A percentile compares a stretch with the other conserved stretches of the same genome.
Conservation (phyloP, 2,329 filamentous ascomycete genomes). For the Chalara sp. region DNA sequence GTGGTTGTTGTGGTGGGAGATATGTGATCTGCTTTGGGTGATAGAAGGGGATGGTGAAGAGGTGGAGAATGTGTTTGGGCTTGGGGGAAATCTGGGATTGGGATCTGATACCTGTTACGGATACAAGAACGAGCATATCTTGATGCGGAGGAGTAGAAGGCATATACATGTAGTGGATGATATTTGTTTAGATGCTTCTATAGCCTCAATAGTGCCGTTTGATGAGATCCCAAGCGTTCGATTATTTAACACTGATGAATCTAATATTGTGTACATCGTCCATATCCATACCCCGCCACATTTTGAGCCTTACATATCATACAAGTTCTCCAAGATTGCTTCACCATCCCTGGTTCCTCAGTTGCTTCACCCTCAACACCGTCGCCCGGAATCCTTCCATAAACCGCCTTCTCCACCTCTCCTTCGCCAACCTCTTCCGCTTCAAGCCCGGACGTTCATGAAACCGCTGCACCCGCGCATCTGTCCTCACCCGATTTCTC, state of each 20-base stretch:
- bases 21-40: no score
- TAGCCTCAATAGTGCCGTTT: background rate
- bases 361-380: slow-evolving; percentile 56
- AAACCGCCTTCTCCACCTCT: slow-evolving; percentile 66
- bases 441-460: slow-evolving; percentile 72
- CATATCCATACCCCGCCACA: background rate
- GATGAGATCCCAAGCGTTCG: background rate
- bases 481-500: slow-evolving; percentile 51
- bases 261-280: background rate
- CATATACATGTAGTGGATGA: background rate
- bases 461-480: slow-evolving; percentile 54
- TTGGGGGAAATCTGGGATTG: no score
- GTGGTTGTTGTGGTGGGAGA: no score
- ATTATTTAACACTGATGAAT: background rate
- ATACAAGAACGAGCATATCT: no score
- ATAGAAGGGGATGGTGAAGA: no score
- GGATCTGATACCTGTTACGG: no score
- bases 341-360: slow-evolving; percentile 76
- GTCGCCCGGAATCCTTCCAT: slow-evolving; percentile 60
- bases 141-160: background rate
- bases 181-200: background rate
- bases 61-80: no score
- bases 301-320: background rate
- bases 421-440: slow-evolving; percentile 65
- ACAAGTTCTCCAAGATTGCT: background rate